phyloP scores from a whole-genome alignment of 345 rosid genomes.

The Excoecaria cochinchinensis region DNA sequence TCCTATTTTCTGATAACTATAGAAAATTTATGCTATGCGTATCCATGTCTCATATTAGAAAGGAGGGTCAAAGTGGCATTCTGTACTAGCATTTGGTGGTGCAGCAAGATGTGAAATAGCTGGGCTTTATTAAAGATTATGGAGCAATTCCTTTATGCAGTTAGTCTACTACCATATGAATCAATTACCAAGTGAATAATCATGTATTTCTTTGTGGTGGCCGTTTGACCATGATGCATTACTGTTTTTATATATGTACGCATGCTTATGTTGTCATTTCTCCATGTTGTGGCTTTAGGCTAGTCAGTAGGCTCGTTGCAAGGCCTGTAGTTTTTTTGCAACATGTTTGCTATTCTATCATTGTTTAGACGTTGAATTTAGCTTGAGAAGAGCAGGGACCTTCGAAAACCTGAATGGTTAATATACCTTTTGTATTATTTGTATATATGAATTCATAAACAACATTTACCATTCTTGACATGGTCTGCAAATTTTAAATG shows the following conservation, averaged over 20 bases:
- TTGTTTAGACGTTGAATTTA: background rate
- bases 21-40: too few species aligned
- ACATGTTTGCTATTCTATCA: background rate
- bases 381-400: too few species aligned
- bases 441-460: background rate
- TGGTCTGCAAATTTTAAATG: conserved; percentile 8
- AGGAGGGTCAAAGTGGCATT: background rate
- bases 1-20: too few species aligned
- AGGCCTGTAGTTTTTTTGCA: background rate
- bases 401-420: background rate
- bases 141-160: background rate
- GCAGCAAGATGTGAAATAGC: background rate
- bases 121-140: background rate
- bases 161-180: background rate
- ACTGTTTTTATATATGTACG: background rate
- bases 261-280: background rate
- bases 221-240: conserved; percentile 2
- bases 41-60: background rate
- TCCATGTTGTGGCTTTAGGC: background rate
- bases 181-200: background rate
- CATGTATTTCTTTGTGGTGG: too few species aligned
- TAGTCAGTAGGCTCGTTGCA: background rate
- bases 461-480: background rate
- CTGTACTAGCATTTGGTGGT: background rate
- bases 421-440: too few species aligned